These are phyloP conservation scores for Ilyonectria robusta DNA, from an alignment of 2,329 filamentous ascomycete genomes.

Conservation along the genomic window DNA sequence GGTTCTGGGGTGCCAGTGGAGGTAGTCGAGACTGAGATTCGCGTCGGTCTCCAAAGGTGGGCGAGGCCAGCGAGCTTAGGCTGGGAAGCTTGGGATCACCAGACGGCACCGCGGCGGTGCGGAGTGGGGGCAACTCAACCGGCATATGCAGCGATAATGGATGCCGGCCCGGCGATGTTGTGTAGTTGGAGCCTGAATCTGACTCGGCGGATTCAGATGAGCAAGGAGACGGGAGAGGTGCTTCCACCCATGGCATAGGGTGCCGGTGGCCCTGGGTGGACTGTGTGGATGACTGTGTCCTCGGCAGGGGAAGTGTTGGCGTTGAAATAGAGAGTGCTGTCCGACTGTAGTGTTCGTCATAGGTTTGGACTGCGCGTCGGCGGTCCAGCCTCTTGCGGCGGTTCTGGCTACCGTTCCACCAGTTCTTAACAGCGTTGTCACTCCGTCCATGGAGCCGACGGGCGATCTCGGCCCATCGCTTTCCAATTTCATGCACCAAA, in stretches of 20 bases:
- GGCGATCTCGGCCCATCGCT: conserved; percentile 94
- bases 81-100: conserved; percentile 49
- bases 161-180: conserved; percentile 67
- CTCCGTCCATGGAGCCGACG: conserved; percentile 85
- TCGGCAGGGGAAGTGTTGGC: conserved; percentile 33
- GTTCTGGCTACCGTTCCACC: conserved; percentile 97
- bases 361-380: conserved; percentile 49
- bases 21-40: conserved; percentile 34
- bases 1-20: conserved; percentile 35
- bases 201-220: conserved; percentile 70
- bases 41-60: conserved; percentile 27
- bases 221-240: conserved; percentile 55
- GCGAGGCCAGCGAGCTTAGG: conserved; percentile 39
- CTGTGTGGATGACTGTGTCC: conserved; percentile 35
- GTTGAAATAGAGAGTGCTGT: conserved; percentile 49
- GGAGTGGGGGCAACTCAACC: conserved; percentile 59
- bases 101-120: conserved; percentile 12
- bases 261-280: conserved; percentile 42
- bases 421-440: conserved; percentile 97
- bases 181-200: conserved; percentile 75
- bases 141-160: conserved; percentile 55
- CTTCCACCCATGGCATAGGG: conserved; percentile 46
- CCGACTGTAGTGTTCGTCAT: conserved; percentile 45
- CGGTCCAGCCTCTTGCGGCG: conserved; percentile 72
- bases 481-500: conserved; percentile 83